A percentile compares a stretch with the other conserved stretches of the same genome.
These are phyloP conservation scores for Agaricus bisporus DNA, from an alignment of 768 basidiomycete genomes.

Conservation along the genomic window DNA sequence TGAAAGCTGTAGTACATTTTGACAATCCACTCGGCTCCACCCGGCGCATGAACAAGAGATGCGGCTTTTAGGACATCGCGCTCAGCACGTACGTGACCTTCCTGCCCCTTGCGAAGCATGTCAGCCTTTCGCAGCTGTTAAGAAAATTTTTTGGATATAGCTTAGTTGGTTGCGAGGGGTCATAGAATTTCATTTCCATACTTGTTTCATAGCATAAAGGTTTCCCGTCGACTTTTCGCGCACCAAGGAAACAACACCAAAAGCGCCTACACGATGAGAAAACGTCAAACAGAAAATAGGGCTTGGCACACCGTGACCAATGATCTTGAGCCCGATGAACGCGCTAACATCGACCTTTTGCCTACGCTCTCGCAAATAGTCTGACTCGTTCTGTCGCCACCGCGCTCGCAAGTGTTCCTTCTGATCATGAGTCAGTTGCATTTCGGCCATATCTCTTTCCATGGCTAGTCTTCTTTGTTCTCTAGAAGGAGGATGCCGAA, in stretches of 20 bases:
- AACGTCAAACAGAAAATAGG: slow-evolving; percentile 19
- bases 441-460: slow-evolving; percentile 78
- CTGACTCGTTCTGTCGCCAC: slow-evolving; percentile 86
- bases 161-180: slow-evolving; percentile 8
- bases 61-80: slow-evolving; percentile 92
- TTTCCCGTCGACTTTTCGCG: slow-evolving; percentile 73
- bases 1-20: slow-evolving; percentile 91
- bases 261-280: slow-evolving; percentile 59
- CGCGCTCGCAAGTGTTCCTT: slow-evolving; percentile 66
- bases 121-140: slow-evolving; percentile 76
- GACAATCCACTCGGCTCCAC: slow-evolving; percentile 89
- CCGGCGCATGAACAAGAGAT: slow-evolving; percentile 67
- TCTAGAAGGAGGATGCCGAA: slow-evolving; percentile 79
- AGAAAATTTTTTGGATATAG: slow-evolving; percentile 10
- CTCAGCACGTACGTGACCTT: slow-evolving; percentile 95
- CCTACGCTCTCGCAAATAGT: slow-evolving; percentile 80
- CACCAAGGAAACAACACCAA: slow-evolving; percentile 93
- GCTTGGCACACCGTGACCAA: slow-evolving; percentile 71
- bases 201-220: slow-evolving; percentile 97
- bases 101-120: slow-evolving; percentile 95
- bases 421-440: slow-evolving; percentile 64
- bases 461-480: slow-evolving; percentile 82
- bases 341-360: slow-evolving; percentile 78
- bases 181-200: slow-evolving; percentile 21
- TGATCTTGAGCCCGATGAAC: slow-evolving; percentile 87